Base-by-base conservation (phyloP, 2,329 filamentous ascomycete genomes). In the Ophiostoma sp. region DNA sequence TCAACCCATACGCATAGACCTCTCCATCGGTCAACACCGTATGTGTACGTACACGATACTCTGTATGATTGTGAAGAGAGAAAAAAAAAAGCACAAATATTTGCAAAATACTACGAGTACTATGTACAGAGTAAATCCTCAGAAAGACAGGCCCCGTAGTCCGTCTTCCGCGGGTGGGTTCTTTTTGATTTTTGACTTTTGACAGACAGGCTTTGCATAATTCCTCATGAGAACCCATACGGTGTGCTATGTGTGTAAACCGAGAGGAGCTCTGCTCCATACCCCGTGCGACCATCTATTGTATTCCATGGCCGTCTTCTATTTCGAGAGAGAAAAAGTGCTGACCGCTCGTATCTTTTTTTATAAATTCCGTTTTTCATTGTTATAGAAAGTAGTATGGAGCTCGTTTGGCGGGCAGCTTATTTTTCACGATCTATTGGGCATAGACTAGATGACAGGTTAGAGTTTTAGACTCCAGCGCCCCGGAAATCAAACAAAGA, bases 131-230 rank as follows among this genome's bases (percentile, higher is more conserved):
- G 13, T 27, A 57, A 57, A 57, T 23, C n/a, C 10, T 1, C 27
- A 17, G 20, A 48, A 48, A 48, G 13, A 27, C 52, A 27, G 52
- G 52, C 52, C 52, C 52, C 52, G n/a, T 57, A 31, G 52, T 17
- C 52, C 23, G 52, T 57, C 52, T 57, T 57, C 52, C 52, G 52
- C 52, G 52, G 52, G 52, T 57, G 52, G 52, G 52, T n/a, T 57
- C 10, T 57, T 48, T 31, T 31, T 31, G 27, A 31, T 1, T 2
- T 39, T 11, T 39, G 39, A 41, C 10, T 41, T 13, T 41, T 41
- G 10, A 39, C 36, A 39, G 36, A 41, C 39, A 31, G 52, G 23
- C 17, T 27, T n/a, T 57, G 39, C 4, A 41, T 54, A 57, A 57
- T 4, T 57, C 52, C n/a, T 27, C 52, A n/a, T n/a, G 20, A 48